Base-by-base conservation (phyloP, 1,139 yeast genomes). In the Yamadazyma mexicana region DNA sequence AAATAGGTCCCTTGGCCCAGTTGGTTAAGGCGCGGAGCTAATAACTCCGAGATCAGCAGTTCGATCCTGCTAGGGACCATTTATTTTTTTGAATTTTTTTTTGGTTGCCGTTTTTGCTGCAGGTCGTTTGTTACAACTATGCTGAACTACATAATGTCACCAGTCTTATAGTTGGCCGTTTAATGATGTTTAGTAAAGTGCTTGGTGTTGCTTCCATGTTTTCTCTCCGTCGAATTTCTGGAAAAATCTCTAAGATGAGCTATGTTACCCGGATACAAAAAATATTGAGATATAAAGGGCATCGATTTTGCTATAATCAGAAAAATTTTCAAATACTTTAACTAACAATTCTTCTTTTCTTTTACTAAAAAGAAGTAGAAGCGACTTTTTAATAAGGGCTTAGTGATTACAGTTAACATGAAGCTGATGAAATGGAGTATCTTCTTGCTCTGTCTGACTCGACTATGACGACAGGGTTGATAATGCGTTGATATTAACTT, bases 1-100 rank as follows among this genome's bases (percentile, higher is more conserved):
- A 20, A 31, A 31, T 16, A 20, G 83, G 82, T 81, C 86, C 85
- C 85, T 80, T 81, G 87, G 87, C 86, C 87, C 82, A 81, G 86
- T 81, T 81, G 87, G 87, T 81, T 80, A 81, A 79, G 87, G 87
- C 87, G 83, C 75, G 83, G 87, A 81, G 87, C 87, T 81, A 81
- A 81, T 81, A 69, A 78, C 83, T 82, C 84, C 82, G 69, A 78
- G 86, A 79, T 80, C 86, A 77, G 84, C 86, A 75, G 86, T 80
- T 80, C 85, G 87, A 81, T 80, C 87, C 87, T 77, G 87, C 84
- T 78, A 80, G 85, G 84, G 85, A 81, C 81, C 86, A 81, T 57
- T 29, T 30, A 11, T 5, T 18, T 30, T 18, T 29, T 29, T 16
- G 12, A 16, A 3, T 3, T 16, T 29, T 17, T 29, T 29, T 17